Percentiles rank a stretch among this genome's conserved stretches.
Evolutionary conservation across 176 grass and related monocot genomes (phyloP).

Genomic region (Musa schizocarpa): DNA sequence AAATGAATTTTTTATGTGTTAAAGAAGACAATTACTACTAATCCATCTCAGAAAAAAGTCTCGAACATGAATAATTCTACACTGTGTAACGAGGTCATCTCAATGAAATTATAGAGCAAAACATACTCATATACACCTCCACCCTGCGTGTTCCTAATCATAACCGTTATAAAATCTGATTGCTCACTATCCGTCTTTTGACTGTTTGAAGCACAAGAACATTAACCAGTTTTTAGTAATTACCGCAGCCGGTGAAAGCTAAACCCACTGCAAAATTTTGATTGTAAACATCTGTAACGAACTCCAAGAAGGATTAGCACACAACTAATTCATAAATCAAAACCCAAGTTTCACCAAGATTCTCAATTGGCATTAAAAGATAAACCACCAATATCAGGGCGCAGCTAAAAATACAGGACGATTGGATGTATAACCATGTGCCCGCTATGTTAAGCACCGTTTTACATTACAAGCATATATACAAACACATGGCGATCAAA

Average conservation of each 20-base stretch:
- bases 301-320: not conserved
- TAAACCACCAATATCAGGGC: too few species aligned
- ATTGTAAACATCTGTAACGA: not conserved
- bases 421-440: not conserved
- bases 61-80: too few species aligned
- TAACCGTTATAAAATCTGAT: too few species aligned
- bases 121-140: too few species aligned
- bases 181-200: not conserved
- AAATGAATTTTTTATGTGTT: too few species aligned
- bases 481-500: not conserved
- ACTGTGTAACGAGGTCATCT: too few species aligned
- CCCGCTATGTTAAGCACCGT: not conserved
- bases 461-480: not conserved
- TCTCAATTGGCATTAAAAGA: not conserved
- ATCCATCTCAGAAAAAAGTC: too few species aligned
- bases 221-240: not conserved
- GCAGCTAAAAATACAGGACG: too few species aligned
- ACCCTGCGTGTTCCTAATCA: too few species aligned
- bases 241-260: not conserved
- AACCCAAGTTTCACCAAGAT: not conserved
- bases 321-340: not conserved
- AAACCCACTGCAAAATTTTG: not conserved
- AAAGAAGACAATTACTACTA: too few species aligned
- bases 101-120: too few species aligned
- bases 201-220: not conserved